Evolutionary conservation across 305 asterid genomes (phyloP).

Genomic region (Withania somnifera): DNA sequence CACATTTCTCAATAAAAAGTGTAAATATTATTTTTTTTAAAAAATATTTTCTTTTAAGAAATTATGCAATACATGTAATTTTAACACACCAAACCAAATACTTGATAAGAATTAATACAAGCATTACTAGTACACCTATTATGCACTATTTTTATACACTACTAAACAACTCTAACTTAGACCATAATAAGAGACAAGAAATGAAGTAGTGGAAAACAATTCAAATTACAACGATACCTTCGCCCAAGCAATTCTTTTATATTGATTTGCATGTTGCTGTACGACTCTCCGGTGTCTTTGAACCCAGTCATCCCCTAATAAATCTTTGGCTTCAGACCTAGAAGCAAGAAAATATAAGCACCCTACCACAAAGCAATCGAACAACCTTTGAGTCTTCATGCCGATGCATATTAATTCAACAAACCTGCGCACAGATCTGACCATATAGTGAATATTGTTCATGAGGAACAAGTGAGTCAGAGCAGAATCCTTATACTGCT

Average conservation of each 20-base stretch:
- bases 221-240: slow-evolving; percentile 40
- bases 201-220: background rate
- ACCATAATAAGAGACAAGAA: background rate
- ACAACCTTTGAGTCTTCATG: background rate
- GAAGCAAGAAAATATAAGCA: slow-evolving; percentile 2
- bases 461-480: slow-evolving; percentile 83
- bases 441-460: slow-evolving; percentile 97
- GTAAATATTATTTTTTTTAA: too few species aligned
- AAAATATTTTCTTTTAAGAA: too few species aligned
- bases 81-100: too few species aligned
- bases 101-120: too few species aligned
- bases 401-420: background rate
- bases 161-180: background rate
- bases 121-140: too few species aligned
- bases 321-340: slow-evolving; percentile 98
- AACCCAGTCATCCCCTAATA: slow-evolving; percentile 99
- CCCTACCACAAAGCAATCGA: background rate
- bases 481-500: slow-evolving; percentile 78
- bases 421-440: slow-evolving; percentile 98
- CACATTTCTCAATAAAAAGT: too few species aligned
- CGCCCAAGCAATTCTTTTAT: slow-evolving; percentile 93
- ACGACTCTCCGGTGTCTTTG: slow-evolving; percentile 95
- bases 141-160: too few species aligned
- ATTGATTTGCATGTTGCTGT: slow-evolving; percentile 95
- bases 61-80: too few species aligned